These are phyloP conservation scores for Penicillium psychrosexuale DNA, from an alignment of 2,329 filamentous ascomycete species.

Conservation along the genomic window DNA sequence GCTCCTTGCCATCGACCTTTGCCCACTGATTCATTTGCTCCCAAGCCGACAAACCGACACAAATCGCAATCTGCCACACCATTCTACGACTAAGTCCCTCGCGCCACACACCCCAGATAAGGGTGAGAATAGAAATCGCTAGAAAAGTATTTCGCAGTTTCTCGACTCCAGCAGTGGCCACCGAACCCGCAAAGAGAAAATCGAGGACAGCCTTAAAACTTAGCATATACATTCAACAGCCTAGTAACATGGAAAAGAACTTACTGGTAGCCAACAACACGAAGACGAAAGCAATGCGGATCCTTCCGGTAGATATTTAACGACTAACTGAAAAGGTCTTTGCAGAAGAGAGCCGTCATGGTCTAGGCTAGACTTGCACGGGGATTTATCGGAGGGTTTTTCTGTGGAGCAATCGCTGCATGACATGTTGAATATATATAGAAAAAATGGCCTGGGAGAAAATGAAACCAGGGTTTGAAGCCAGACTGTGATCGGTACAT, in stretches of 20 bases:
- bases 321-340: neutral
- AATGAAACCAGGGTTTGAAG: no score
- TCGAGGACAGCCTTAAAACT: conserved; percentile 13
- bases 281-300: conserved; percentile 15
- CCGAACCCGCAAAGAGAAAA: conserved; percentile 17
- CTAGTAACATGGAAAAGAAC: neutral
- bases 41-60: conserved; percentile 14
- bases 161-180: conserved; percentile 14
- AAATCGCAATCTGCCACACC: conserved; percentile 13
- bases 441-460: neutral
- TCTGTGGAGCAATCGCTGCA: neutral
- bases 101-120: conserved; percentile 9
- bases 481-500: neutral
- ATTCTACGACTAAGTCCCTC: conserved; percentile 16
- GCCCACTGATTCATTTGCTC: conserved; percentile 8
- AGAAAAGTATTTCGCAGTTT: conserved; percentile 13
- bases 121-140: conserved; percentile 12
- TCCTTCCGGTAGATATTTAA: conserved; percentile 14
- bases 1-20: neutral
- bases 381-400: neutral
- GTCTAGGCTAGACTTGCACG: neutral
- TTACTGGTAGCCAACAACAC: conserved; percentile 18
- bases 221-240: neutral
- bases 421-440: neutral
- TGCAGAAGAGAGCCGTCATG: neutral